A percentile compares a stretch with the other conserved stretches of the same genome.
Evolutionary conservation across 2,329 filamentous ascomycete species (phyloP).

Genomic region (Paecilomyces formosus): DNA sequence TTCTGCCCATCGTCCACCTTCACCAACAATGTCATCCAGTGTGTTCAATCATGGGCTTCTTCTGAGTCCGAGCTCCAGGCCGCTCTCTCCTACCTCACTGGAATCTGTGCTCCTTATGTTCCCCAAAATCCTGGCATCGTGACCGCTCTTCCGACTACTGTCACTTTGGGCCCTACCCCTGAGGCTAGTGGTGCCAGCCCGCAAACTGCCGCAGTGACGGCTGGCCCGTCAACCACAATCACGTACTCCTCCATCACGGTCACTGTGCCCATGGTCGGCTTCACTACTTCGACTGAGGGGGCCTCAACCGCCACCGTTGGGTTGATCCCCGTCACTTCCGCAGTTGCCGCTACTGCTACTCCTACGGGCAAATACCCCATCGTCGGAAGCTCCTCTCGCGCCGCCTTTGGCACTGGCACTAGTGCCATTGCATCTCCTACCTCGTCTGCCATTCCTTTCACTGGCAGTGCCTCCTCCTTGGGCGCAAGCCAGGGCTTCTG

Average conservation of each 20-base stretch:
- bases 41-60: conserved; percentile 69
- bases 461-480: conserved; percentile 8
- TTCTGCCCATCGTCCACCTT: conserved; percentile 77
- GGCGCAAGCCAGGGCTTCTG: conserved; percentile 5
- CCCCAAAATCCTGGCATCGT: conserved; percentile 76
- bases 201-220: conserved; percentile 3
- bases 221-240: conserved; percentile 31
- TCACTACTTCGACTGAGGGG: conserved; percentile 26
- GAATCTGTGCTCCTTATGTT: conserved; percentile 75
- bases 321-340: conserved; percentile 19
- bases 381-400: conserved; percentile 10
- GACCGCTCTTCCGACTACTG: conserved; percentile 60
- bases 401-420: conserved; percentile 6
- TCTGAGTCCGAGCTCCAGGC: conserved; percentile 58
- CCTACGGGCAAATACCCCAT: conserved; percentile 12
- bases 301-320: conserved; percentile 20
- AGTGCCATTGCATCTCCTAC: conserved; percentile 3
- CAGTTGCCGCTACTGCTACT: conserved; percentile 4
- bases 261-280: conserved; percentile 39
- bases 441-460: conserved; percentile 2
- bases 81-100: conserved; percentile 78
- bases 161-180: conserved; percentile 48
- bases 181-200: not conserved
- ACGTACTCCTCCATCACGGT: conserved; percentile 34
- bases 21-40: conserved; percentile 71